Evolutionary conservation across 2,329 filamentous ascomycete genomes (phyloP), one percentile per base, ranked within the genome.

Genomic region (Talaromyces sp.): DNA sequence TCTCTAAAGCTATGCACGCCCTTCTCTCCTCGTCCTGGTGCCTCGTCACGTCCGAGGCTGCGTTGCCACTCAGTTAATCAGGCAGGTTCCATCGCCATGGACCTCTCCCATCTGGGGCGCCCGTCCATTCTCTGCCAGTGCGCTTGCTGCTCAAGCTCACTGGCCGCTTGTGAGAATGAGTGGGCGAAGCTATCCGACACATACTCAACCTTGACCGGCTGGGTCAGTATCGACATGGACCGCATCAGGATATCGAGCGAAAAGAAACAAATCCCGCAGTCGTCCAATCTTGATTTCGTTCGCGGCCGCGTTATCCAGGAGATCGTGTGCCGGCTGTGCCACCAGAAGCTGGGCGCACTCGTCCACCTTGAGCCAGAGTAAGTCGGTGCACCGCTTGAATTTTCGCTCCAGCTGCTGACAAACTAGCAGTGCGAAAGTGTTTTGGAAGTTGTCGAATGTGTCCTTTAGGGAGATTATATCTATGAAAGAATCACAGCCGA

Each of bases 101-200:
- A 73, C 65, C 64, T 76, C n/a, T 67, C 70, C 31, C 67, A 64
- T 61, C 67, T 76, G 5, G 70, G 70, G 32, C 68, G 73, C 27
- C 73, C 74, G 9, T 71, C 73, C n/a, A 70, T 76, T n/a, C 63
- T 75, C 19, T 69, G 71, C 56, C 73, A 75, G 63, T 76, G 74
- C 58, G 66, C 67, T 26, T 69, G 72, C 55, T 76, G 74, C 61
- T 75, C 72, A n/a, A 76, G 73, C 64, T 75, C 74, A 27, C 65
- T 76, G 54, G 74, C 73, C 4, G 74, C 70, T n/a, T 66, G 75
- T 21, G 74, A 76, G 66, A 76, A 76, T 57, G 74, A 75, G 61
- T 76, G 74, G 74, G 73, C 71, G 10, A 73, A 69, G 57, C 63
- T 76, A n/a, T 75, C 73, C 27, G 72, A 68, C 56, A 70, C 72